A percentile compares a stretch with the other conserved stretches of the same genome.
Evolutionary conservation across 2,329 filamentous ascomycete species (phyloP).

Genomic region (Hortaea sp.): DNA sequence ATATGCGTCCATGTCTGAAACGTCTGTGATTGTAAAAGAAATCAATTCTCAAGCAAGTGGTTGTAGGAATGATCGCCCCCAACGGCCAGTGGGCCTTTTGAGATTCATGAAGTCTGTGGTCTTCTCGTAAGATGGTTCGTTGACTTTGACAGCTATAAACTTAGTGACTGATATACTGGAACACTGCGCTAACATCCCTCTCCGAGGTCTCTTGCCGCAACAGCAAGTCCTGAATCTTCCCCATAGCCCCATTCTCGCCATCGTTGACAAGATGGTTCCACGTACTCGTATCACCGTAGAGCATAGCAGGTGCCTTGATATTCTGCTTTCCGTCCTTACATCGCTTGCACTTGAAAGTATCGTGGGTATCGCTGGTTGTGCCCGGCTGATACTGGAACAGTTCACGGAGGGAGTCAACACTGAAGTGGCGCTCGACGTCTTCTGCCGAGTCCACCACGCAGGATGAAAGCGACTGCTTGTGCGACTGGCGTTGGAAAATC

Average conservation of each 20-base stretch:
- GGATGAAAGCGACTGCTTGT: slow-evolving; percentile 93
- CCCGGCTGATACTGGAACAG: slow-evolving; percentile 83
- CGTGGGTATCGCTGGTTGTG: slow-evolving; percentile 88
- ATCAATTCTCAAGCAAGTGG: too few species aligned
- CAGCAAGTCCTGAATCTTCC: slow-evolving; percentile 80
- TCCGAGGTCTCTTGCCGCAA: slow-evolving; percentile 75
- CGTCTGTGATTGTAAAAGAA: too few species aligned
- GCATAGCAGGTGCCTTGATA: slow-evolving; percentile 84
- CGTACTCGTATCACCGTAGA: slow-evolving; percentile 97
- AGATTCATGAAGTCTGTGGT: too few species aligned
- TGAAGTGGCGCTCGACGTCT: slow-evolving; percentile 95
- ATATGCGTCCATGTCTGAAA: too few species aligned
- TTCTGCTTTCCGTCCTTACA: slow-evolving; percentile 74
- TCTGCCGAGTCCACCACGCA: slow-evolving; percentile 95
- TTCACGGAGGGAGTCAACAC: slow-evolving; percentile 78
- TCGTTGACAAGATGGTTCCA: slow-evolving; percentile 95
- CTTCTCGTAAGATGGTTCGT: too few species aligned
- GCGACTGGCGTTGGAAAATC: slow-evolving; percentile 95
- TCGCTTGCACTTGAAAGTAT: slow-evolving; percentile 96
- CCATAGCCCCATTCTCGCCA: slow-evolving; percentile 50
- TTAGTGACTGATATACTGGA: slow-evolving; percentile 94
- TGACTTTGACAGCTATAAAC: neutral
- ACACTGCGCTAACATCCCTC: slow-evolving; percentile 80
- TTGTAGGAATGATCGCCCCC: too few species aligned
- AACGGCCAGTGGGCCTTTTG: neutral